Base-by-base conservation (phyloP, 129 eudicot species). In the Pittosporum tobira region DNA sequence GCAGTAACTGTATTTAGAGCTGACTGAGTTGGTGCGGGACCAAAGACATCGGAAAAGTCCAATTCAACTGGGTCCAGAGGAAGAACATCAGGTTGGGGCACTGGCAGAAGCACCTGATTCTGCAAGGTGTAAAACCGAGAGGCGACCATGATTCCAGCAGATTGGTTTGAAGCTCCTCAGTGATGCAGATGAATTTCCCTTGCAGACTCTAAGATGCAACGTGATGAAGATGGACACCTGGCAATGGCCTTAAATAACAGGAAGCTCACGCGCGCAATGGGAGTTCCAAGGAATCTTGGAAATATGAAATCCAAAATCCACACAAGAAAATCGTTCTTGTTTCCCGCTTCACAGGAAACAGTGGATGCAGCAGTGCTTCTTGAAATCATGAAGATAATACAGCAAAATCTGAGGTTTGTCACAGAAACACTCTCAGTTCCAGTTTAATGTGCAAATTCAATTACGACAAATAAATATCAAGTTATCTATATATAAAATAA, bases 41-140 rank as follows among this genome's bases (percentile, higher is more conserved):
- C 96, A 70, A 88, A 88, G 45, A 82, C 75, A 48, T 88, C 91
- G 15, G 85, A 81, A 50, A 88, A 88, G 58, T 88, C 96, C 24
- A 88, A 59, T 61, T 88, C 96, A 6, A 81, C 66, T 37, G 66
- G 69, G 34, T 88, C 87, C 16, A 79, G 48, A 38, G 74, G 76
- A 42, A 76, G 60, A 61, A 37, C 69, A 61, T 74, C 81, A 1
- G 94, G 73, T 28, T 66, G 78, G 52, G 37, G 68, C 51, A 67
- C 57, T 51, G 84, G 83, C 36, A 77, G 52, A 63, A 74, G 65
- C n/a, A 81, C 34, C 40, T 68, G 76, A 60, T 60, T 60, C 0
- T 59, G 69, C 19, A 71, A 60, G 43, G 71, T 55, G 49, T 79
- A 45, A 47, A 72, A 69, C 50, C 81, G 87, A 70, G 96, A 84